Conservation (phyloP, 164 flowering plant genomes). For the Kingdonia uniflora region DNA sequence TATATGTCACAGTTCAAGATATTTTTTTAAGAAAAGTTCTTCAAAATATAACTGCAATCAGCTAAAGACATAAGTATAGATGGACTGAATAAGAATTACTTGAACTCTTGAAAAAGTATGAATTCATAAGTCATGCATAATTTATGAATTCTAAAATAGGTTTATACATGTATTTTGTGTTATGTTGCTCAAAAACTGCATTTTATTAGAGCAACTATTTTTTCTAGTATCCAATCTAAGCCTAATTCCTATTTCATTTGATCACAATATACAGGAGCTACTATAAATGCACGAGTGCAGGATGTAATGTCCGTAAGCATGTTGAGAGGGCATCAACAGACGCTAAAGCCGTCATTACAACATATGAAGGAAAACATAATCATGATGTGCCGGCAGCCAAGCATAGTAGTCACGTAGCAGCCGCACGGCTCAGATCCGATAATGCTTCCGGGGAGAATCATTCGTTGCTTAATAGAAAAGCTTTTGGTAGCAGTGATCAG, state of each 20-base stretch:
- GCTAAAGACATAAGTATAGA: too few relatives aligned
- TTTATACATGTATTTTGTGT: too few relatives aligned
- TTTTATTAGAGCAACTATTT: too few relatives aligned
- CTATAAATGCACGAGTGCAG: slow-evolving; percentile 70
- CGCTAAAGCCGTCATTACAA: slow-evolving; percentile 73
- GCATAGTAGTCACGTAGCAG: slow-evolving; percentile 33
- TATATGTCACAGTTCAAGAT: too few relatives aligned
- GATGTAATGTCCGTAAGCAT: slow-evolving; percentile 90
- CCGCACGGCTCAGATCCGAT: slow-evolving; percentile 25
- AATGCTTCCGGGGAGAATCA: slow-evolving; percentile 21
- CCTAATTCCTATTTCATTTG: slow-evolving; percentile 11
- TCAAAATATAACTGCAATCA: too few relatives aligned
- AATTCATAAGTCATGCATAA: too few relatives aligned
- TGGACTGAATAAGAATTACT: too few relatives aligned
- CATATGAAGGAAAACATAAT: slow-evolving; percentile 94
- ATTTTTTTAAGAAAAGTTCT: too few relatives aligned
- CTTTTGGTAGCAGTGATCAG: slow-evolving; percentile 29
- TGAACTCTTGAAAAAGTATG: too few relatives aligned
- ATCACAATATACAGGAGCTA: slow-evolving; percentile 54
- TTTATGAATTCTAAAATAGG: too few relatives aligned
- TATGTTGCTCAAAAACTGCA: too few relatives aligned
- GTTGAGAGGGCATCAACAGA: slow-evolving; percentile 89
- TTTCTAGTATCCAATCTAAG: too few relatives aligned
- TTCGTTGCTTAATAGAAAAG: slow-evolving; percentile 20
- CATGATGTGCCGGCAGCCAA: slow-evolving; percentile 74